phyloP scores from a whole-genome alignment of 345 rosid genomes.

The Arabis alpina region DNA sequence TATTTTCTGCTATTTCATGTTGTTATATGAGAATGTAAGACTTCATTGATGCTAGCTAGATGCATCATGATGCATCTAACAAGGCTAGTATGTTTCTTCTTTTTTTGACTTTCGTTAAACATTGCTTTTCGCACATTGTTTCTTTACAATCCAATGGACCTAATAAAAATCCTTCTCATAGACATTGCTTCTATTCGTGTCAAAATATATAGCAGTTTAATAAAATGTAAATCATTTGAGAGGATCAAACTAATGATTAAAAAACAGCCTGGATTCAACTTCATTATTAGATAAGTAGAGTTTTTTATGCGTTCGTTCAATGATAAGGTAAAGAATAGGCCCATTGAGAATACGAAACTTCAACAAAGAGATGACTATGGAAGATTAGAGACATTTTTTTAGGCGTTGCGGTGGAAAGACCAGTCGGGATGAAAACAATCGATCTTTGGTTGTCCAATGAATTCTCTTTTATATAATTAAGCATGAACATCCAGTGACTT shows the following conservation, averaged over 20 bases:
- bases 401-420: slow-evolving; percentile 32
- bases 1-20: background rate
- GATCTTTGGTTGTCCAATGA: slow-evolving; percentile 45
- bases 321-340: background rate
- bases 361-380: background rate
- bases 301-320: too few relatives aligned
- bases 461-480: slow-evolving; percentile 37
- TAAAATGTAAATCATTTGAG: too few relatives aligned
- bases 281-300: too few relatives aligned
- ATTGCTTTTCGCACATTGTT: background rate
- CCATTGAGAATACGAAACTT: background rate
- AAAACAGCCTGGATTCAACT: background rate
- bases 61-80: background rate
- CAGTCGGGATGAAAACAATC: slow-evolving; percentile 35
- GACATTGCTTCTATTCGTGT: background rate
- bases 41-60: background rate
- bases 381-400: background rate
- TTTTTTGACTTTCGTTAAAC: background rate
- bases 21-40: background rate
- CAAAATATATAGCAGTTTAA: background rate
- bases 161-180: background rate
- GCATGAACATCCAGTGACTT: slow-evolving; percentile 40
- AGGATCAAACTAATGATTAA: too few relatives aligned
- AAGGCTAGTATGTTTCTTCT: background rate
- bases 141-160: background rate